Conservation (phyloP, 306 rosid species). For the Cyclanthera cordifolia region DNA sequence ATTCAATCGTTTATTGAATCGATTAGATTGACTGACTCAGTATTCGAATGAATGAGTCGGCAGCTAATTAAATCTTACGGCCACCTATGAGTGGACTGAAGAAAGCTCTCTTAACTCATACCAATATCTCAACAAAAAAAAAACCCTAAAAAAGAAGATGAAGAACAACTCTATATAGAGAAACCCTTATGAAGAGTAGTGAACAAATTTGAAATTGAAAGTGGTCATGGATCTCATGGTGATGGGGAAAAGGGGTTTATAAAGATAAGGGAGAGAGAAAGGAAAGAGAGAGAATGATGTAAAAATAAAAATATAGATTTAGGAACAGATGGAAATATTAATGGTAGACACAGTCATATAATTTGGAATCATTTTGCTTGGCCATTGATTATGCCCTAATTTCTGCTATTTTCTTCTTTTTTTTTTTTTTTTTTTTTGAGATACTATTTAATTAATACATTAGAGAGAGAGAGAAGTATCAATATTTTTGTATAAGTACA, state of each 20-base stretch:
- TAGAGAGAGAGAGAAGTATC: too few relatives aligned
- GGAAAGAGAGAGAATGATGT: background rate
- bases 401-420: too few relatives aligned
- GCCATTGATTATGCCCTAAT: too few relatives aligned
- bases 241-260: conserved; percentile 7
- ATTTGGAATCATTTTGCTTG: too few relatives aligned
- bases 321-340: background rate
- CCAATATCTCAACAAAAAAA: background rate
- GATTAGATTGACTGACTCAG: background rate
- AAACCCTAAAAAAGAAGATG: background rate
- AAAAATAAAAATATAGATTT: background rate
- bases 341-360: conserved; percentile 14
- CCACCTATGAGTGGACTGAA: conserved; percentile 18
- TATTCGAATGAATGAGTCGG: conserved; percentile 16
- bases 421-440: too few relatives aligned
- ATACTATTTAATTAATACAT: too few relatives aligned
- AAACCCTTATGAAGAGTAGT: background rate
- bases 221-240: background rate
- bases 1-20: conserved; percentile 15
- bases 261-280: conserved; percentile 11
- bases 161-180: background rate
- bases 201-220: background rate
- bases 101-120: conserved; percentile 14
- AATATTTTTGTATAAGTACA: too few relatives aligned
- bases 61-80: conserved; percentile 15